These are phyloP conservation scores for Steccherinum ochraceum DNA, from an alignment of 768 basidiomycete species.

Conservation along the genomic window DNA sequence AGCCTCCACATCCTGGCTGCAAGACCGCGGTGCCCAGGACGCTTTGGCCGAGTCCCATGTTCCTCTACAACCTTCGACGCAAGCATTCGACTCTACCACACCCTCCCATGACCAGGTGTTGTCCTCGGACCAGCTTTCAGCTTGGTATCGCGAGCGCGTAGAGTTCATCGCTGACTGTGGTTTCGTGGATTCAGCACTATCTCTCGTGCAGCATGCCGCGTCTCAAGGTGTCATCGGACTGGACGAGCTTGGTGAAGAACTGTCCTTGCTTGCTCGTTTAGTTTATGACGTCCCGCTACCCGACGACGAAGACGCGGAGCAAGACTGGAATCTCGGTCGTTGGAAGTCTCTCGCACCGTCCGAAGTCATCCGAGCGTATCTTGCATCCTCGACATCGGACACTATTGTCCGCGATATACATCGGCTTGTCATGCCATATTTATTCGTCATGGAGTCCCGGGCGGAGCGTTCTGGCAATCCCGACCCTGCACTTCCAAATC, in stretches of 20 bases:
- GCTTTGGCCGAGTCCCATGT: conserved; percentile 30
- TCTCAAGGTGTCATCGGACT: conserved; percentile 71
- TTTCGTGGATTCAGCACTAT: conserved; percentile 72
- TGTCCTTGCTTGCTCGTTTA: conserved; percentile 78
- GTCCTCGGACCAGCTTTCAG: conserved; percentile 43
- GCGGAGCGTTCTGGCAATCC: conserved; percentile 74
- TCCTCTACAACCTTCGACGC: conserved; percentile 1
- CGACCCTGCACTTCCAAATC: conserved; percentile 58
- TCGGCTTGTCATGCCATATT: conserved; percentile 83
- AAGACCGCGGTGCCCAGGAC: conserved; percentile 36
- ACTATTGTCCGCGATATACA: conserved; percentile 63
- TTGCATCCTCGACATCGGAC: conserved; percentile 61
- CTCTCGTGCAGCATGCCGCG: conserved; percentile 79
- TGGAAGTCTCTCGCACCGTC: conserved; percentile 70
- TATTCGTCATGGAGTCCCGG: conserved; percentile 86
- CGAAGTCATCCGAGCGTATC: conserved; percentile 67
- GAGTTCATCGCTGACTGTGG: conserved; percentile 56
- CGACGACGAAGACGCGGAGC: conserved; percentile 34
- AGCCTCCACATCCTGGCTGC: conserved; percentile 51
- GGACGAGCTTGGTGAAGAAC: conserved; percentile 86
- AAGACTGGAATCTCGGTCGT: conserved; percentile 70
- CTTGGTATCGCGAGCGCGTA: conserved; percentile 74
- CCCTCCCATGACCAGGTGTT: conserved; percentile 24
- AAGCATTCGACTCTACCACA: not conserved
- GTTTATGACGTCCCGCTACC: conserved; percentile 65